These are phyloP conservation scores for Agaricus subrufescens DNA, from an alignment of 768 basidiomycete species.

Conservation along the genomic window DNA sequence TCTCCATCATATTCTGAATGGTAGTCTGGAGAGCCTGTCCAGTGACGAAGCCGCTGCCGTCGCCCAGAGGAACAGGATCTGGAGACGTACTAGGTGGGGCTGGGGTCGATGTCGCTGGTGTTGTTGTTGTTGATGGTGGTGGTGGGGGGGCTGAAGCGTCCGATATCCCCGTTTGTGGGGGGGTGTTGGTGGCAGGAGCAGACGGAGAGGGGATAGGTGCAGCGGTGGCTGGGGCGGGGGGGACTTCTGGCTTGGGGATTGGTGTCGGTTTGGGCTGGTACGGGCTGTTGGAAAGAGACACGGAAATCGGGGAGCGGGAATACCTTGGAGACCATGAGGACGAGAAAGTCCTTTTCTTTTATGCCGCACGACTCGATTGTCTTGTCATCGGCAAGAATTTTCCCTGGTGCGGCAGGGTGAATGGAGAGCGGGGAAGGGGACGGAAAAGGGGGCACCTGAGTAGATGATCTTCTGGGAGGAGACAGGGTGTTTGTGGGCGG, in stretches of 20 bases:
- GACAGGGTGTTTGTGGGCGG: slow-evolving; percentile 67
- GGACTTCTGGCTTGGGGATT: slow-evolving; percentile 8
- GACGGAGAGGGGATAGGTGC: slow-evolving; percentile 12
- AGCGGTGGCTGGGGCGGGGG: slow-evolving; percentile 20
- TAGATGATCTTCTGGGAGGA: slow-evolving; percentile 91
- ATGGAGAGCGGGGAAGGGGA: neutral
- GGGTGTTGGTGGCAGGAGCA: slow-evolving; percentile 20
- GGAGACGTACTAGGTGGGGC: slow-evolving; percentile 29
- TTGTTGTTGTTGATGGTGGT: slow-evolving; percentile 23
- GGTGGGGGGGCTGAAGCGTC: slow-evolving; percentile 10
- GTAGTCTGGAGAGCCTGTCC: slow-evolving; percentile 74
- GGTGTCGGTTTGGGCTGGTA: slow-evolving; percentile 54
- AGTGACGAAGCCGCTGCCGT: slow-evolving; percentile 61
- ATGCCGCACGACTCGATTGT: slow-evolving; percentile 84
- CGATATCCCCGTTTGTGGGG: slow-evolving; percentile 2
- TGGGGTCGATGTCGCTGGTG: slow-evolving; percentile 29
- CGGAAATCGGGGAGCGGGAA: neutral
- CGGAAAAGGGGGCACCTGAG: slow-evolving; percentile 50
- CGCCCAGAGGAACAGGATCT: slow-evolving; percentile 34
- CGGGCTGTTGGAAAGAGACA: neutral
- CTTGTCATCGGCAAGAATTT: slow-evolving; percentile 86
- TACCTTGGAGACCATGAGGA: slow-evolving; percentile 99
- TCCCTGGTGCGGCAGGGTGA: slow-evolving; percentile 50
- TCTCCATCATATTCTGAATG: slow-evolving; percentile 82
- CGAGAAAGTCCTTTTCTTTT: slow-evolving; percentile 98